Conservation (phyloP, 352 stramenopile species). For the Pythium scleroteichum region DNA sequence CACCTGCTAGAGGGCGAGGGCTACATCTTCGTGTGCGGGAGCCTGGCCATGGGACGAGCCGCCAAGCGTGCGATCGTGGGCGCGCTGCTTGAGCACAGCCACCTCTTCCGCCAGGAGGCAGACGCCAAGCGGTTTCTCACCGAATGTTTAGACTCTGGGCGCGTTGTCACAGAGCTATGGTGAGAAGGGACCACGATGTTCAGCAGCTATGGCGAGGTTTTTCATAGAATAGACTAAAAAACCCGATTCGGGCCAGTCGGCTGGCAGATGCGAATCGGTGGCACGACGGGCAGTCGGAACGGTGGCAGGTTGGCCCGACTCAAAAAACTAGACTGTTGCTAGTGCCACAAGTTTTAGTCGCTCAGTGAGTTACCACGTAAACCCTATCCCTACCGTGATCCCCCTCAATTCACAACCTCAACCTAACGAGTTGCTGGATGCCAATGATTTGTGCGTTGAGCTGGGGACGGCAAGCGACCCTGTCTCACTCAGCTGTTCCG, state of each 20-base stretch:
- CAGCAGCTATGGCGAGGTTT: background rate
- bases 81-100: constrained; percentile 47
- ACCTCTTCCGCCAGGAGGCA: constrained; percentile 29
- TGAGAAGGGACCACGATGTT: constrained; percentile 26
- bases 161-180: constrained; percentile 78
- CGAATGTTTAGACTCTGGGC: constrained; percentile 37
- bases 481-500: constrained; percentile 11
- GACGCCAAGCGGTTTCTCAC: constrained; percentile 50
- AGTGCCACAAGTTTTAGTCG: background rate
- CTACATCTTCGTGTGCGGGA: constrained; percentile 81
- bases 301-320: background rate
- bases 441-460: background rate
- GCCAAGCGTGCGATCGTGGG: constrained; percentile 64
- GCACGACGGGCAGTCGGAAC: background rate
- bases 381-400: background rate
- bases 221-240: background rate
- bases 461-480: constrained; percentile 1
- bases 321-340: background rate
- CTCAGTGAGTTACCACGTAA: background rate
- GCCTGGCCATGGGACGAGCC: constrained; percentile 70
- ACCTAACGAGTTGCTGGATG: background rate
- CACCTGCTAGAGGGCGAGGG: constrained; percentile 59
- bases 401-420: background rate
- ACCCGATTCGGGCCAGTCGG: background rate
- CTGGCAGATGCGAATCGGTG: background rate